These are phyloP conservation scores for Corynascus novoguineensis DNA, from an alignment of 495 filamentous ascomycete species.

Conservation along the genomic window DNA sequence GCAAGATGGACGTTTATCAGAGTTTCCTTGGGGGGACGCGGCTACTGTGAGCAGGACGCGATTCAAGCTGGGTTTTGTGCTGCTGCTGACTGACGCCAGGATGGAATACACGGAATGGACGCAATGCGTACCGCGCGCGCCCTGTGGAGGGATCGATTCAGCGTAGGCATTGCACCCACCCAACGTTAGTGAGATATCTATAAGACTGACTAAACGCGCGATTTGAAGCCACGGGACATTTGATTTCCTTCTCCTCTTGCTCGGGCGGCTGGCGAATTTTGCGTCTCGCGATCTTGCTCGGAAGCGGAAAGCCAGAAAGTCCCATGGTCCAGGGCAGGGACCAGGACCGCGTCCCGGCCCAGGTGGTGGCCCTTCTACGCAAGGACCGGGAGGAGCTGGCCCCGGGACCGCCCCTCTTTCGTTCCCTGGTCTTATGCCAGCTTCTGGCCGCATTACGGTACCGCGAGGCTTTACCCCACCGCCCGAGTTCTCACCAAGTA, in stretches of 20 bases:
- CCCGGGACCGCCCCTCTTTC: conserved; percentile 33
- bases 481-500: conserved; percentile 32
- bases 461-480: conserved; percentile 54
- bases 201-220: not conserved
- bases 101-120: conserved; percentile 75
- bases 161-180: conserved; percentile 39
- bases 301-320: conserved; percentile 59
- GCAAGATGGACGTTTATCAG: conserved; percentile 87
- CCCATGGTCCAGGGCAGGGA: conserved; percentile 16
- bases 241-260: conserved; percentile 77
- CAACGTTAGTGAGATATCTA: not conserved
- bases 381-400: conserved; percentile 20
- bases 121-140: conserved; percentile 77
- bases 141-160: conserved; percentile 70
- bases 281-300: conserved; percentile 68
- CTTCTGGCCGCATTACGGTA: conserved; percentile 43
- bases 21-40: conserved; percentile 81
- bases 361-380: not conserved
- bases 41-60: conserved; percentile 61
- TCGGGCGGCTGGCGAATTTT: conserved; percentile 80
- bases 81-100: conserved; percentile 40
- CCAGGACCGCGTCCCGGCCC: not conserved
- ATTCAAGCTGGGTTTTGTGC: not conserved
- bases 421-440: conserved; percentile 62
- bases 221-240: conserved; percentile 63